A percentile compares a stretch with the other conserved stretches of the same genome.
Conservation (phyloP, 768 basidiomycete genomes). For the Lenzites betulinus region DNA sequence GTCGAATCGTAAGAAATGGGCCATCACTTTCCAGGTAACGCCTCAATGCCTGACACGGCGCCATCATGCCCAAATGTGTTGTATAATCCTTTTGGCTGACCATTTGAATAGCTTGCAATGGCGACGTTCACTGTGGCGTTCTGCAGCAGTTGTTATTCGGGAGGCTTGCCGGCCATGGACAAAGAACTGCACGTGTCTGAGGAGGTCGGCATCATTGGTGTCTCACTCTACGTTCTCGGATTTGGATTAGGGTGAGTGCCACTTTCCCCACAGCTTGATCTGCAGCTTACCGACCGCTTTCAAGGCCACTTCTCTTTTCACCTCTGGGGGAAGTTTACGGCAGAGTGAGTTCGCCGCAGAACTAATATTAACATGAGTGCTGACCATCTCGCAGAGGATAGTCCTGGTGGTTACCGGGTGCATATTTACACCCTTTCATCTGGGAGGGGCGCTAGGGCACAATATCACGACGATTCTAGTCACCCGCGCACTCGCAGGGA, state of each 20-base stretch:
- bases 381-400: constrained; percentile 39
- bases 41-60: no score
- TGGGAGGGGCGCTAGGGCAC: constrained; percentile 54
- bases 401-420: constrained; percentile 57
- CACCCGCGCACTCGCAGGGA: constrained; percentile 57
- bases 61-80: no score
- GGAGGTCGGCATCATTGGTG: constrained; percentile 56
- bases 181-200: constrained; percentile 50
- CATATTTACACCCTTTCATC: constrained; percentile 53
- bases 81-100: no score
- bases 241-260: constrained; percentile 55
- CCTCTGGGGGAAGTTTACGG: constrained; percentile 59
- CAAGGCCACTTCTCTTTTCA: constrained; percentile 55
- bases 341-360: constrained; percentile 37
- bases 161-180: constrained; percentile 48
- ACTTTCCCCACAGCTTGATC: no score
- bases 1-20: constrained; percentile 49
- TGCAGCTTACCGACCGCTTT: no score
- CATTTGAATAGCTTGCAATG: constrained; percentile 45
- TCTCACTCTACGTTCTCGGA: constrained; percentile 64
- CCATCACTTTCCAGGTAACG: constrained; percentile 57
- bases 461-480: constrained; percentile 50
- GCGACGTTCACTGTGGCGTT: constrained; percentile 62
- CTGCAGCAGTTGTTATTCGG: constrained; percentile 57
- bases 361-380: background rate